These are phyloP conservation scores for Penicillium digitatum DNA, from an alignment of 2,329 filamentous ascomycete species.

Conservation along the genomic window DNA sequence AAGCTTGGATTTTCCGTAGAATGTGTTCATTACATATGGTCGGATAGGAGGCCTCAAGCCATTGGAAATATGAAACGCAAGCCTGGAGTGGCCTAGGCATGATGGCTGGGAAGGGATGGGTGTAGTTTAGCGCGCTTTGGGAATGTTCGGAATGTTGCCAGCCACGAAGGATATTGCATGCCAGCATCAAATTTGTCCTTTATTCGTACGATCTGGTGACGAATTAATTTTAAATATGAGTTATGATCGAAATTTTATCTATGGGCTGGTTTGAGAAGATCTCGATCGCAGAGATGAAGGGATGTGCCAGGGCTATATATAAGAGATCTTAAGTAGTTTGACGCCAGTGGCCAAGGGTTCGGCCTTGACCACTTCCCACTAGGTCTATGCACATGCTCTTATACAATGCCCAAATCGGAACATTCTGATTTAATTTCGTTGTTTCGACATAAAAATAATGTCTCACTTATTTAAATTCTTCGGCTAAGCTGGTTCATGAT, in stretches of 20 bases:
- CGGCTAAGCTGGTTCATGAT: not conserved
- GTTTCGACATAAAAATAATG: not conserved
- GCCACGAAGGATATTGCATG: constrained; percentile 12
- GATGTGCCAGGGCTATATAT: not conserved
- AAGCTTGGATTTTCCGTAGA: not conserved
- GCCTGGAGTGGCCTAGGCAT: not conserved
- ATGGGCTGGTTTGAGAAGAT: not conserved
- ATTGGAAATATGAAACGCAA: not conserved
- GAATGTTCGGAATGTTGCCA: constrained; percentile 23
- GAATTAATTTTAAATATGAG: not conserved
- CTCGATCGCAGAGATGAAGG: not conserved
- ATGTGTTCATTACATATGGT: not conserved
- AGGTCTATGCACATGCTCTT: not conserved
- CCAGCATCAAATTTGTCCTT: not conserved
- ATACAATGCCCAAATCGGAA: not conserved
- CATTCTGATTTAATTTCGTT: not conserved
- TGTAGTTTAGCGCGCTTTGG: constrained; percentile 3
- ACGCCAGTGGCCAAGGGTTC: not conserved
- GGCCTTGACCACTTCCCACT: not conserved
- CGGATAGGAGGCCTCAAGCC: too few species aligned
- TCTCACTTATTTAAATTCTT: too few species aligned
- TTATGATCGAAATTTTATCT: not conserved
- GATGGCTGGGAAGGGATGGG: not conserved
- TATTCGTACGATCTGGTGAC: not conserved
- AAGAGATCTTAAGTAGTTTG: not conserved